Evolutionary conservation across 2,329 filamentous ascomycete genomes (phyloP).

Genomic region (Pezicula neosporulosa): DNA sequence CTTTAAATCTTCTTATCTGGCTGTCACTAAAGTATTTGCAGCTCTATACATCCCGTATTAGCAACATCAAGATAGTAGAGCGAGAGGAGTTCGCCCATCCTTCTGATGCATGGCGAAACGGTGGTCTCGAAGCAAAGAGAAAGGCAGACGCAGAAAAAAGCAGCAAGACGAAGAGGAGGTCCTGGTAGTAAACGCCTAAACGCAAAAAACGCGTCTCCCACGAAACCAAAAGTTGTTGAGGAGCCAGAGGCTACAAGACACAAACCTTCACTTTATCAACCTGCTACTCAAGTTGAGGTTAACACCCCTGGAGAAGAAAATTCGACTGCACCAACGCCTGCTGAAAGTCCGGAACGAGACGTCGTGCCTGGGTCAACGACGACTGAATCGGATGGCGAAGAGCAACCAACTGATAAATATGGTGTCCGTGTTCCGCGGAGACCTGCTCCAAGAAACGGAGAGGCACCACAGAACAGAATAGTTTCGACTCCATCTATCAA

Average conservation of each 20-base stretch:
- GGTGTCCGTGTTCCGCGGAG: slow-evolving; percentile 25
- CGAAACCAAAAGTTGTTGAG: not conserved
- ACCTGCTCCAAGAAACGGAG: slow-evolving; percentile 17
- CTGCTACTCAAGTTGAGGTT: slow-evolving; percentile 3
- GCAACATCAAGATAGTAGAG: no score
- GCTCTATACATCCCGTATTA: no score
- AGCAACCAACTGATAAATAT: slow-evolving; percentile 22
- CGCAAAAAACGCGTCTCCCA: slow-evolving; percentile 4
- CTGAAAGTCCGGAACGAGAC: slow-evolving; percentile 14
- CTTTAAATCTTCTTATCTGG: slow-evolving; percentile 7
- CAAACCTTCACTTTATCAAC: slow-evolving; percentile 13
- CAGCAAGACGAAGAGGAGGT: slow-evolving; percentile 1
- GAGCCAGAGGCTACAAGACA: slow-evolving; percentile 6
- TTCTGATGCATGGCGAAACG: slow-evolving; percentile 2
- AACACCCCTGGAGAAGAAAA: slow-evolving; percentile 8
- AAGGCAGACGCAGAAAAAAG: slow-evolving; percentile 6
- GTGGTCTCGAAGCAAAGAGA: slow-evolving; percentile 1
- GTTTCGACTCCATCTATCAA: slow-evolving; percentile 16
- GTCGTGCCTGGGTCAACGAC: slow-evolving; percentile 11
- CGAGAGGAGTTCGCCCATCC: not conserved
- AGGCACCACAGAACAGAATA: slow-evolving; percentile 20
- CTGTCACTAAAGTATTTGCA: no score
- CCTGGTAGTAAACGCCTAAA: slow-evolving; percentile 4
- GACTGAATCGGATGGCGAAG: slow-evolving; percentile 13
- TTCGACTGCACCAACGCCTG: slow-evolving; percentile 16